phyloP scores from a whole-genome alignment of 192 early-diverging fungal genomes.

The Entomortierella lignicola region DNA sequence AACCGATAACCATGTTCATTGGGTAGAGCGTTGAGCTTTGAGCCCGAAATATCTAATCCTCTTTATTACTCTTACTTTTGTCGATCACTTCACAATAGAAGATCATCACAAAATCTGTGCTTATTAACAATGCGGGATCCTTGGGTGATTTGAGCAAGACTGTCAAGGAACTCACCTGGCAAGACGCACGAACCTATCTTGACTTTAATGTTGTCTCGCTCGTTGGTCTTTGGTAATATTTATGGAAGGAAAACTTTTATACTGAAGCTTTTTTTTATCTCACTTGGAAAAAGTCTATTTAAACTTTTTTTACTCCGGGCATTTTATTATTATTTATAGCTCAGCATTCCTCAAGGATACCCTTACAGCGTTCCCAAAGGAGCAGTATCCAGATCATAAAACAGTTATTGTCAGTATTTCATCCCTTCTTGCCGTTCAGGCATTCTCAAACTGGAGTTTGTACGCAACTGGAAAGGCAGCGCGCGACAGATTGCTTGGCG shows the following conservation, averaged over 20 bases:
- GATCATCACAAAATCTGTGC: conserved; percentile 42
- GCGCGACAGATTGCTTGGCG: conserved; percentile 77
- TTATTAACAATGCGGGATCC: conserved; percentile 86
- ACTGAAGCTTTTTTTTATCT: too few species aligned
- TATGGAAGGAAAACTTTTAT: too few species aligned
- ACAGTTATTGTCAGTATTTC: conserved; percentile 81
- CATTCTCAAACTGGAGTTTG: conserved; percentile 83
- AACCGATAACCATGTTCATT: too few species aligned
- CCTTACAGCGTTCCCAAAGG: conserved; percentile 48
- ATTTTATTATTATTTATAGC: conserved; percentile 12
- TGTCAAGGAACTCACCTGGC: conserved; percentile 60
- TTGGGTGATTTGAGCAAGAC: conserved; percentile 74
- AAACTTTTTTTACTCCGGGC: too few species aligned
- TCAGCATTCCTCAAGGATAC: conserved; percentile 56
- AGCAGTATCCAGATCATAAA: conserved; percentile 31
- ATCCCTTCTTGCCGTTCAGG: conserved; percentile 77
- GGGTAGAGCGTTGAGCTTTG: too few species aligned
- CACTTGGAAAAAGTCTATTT: too few species aligned
- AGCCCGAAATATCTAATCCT: too few species aligned
- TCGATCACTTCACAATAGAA: conserved; percentile 1
- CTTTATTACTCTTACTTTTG: too few species aligned
- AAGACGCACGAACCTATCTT: conserved; percentile 62
- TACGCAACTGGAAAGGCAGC: conserved; percentile 88
- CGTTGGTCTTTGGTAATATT: conserved; percentile 61
- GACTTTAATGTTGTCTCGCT: conserved; percentile 71